Conservation (phyloP, 306 rosid genomes). For the Dryas octopetala region DNA sequence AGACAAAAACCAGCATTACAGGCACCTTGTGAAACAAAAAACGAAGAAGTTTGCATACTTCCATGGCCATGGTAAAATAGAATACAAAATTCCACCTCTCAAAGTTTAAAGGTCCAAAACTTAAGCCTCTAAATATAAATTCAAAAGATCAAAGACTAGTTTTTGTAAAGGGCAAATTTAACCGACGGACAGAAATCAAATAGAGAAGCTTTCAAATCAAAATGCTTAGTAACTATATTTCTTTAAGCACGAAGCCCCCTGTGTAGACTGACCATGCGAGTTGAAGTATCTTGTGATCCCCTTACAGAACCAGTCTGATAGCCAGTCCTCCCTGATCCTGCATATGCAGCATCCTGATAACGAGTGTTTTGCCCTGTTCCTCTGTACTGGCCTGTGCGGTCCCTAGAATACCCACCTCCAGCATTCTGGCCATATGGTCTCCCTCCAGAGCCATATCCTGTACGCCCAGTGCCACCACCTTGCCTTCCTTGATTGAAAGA, state of each 20-base stretch:
- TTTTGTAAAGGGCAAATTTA: not conserved
- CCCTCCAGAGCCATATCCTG: slow-evolving; percentile 42
- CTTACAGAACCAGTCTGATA: slow-evolving; percentile 37
- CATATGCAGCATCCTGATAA: slow-evolving; percentile 43
- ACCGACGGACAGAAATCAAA: slow-evolving; percentile 4
- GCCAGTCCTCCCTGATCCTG: slow-evolving; percentile 55
- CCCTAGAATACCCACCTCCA: slow-evolving; percentile 36
- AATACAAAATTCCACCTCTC: not conserved
- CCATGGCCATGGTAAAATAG: not conserved
- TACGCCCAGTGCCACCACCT: slow-evolving; percentile 58
- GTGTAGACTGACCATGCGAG: slow-evolving; percentile 85
- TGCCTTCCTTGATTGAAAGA: slow-evolving; percentile 63
- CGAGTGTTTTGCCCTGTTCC: slow-evolving; percentile 54
- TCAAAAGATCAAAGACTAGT: not conserved
- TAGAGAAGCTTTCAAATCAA: not conserved
- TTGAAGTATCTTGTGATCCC: slow-evolving; percentile 69
- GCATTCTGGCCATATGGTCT: slow-evolving; percentile 41
- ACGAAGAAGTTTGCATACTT: not conserved
- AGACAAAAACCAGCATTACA: not conserved
- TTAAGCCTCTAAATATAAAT: not conserved
- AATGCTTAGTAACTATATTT: not conserved
- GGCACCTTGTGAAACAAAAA: not conserved
- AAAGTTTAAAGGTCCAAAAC: not conserved
- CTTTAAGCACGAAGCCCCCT: slow-evolving; percentile 60
- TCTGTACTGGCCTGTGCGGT: slow-evolving; percentile 30